Evolutionary conservation across 305 asterid species (phyloP), one percentile per base, ranked within the genome.

Genomic region (Fraxinus ornus): DNA sequence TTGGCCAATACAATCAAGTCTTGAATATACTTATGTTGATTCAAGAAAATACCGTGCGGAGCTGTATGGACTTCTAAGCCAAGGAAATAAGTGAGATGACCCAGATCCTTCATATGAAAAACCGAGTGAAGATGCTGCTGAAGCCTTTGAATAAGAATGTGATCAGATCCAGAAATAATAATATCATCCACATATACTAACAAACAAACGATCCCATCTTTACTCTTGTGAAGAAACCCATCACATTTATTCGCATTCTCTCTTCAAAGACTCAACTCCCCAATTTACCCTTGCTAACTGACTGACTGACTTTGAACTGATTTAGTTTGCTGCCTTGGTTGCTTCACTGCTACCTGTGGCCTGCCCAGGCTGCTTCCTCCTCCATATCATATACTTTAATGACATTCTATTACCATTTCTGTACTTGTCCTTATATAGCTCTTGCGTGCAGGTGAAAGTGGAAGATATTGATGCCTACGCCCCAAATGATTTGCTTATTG

Each of bases 401-500:
- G 71, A 76, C 47, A 32, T 83, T 66, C 12, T 57, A 64, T 75
- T 78, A 49, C 60, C 77, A 79, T 81, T 80, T 77, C 44, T 73
- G 2, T 26, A 41, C 33, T 26, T 37, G 30, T 70, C 79, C 84
- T 89, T 76, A 87, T 82, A 80, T 79, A 79, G 83, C 73, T 79
- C 62, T 86, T 12, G 57, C 77, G 44, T 82, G 81, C 88, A 96
- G 98, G 97, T 97, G 82, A 97, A 94, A 92, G 94, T 88, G 66
- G 99, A 97, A 92, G 98, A 97, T 83, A 97, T 97, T 78, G 99
- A 97, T 85, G 90, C 96, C 83, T 97, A 94, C 89, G 92, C 98
- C 71, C 98, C 99, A 21, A 93, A 93, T 87, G 99, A 97, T 89
- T 89, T 97, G 92, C 91, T 97, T 71, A 94, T 97, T 81, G 99